Base-by-base conservation (phyloP, 2,329 filamentous ascomycete species). In the Arthrobotrys conoides region DNA sequence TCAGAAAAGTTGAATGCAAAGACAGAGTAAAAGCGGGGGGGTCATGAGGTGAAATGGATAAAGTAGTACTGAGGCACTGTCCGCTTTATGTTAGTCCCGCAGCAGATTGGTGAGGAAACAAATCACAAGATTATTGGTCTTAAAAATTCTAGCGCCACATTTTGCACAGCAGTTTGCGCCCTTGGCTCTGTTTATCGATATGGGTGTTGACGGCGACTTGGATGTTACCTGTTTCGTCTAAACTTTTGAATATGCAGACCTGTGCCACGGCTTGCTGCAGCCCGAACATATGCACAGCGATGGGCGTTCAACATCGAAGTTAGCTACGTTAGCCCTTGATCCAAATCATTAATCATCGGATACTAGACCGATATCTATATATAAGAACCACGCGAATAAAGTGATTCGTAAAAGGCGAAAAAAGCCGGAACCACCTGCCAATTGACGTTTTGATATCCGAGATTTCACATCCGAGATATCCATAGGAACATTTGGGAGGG, bases 1-100 rank as follows among this genome's bases (percentile, higher is more conserved):
- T 90, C 90, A 55, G 92, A 92, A 5, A 90, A 86, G 85, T 89
- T 87, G 64, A 95, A 94, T 83, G 86, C 88, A 5, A 87, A 83
- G 77, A 78, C 64, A 53, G 75, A 78, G 16, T 30, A 30, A 30
- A 30, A 6, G 27, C 27, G 27, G 27, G 6, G 55, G 41, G 14
- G 6, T 8, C 36, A 18, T 46, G n/a, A 20, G 8, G 8, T 46
- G 16, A 46, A 14, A 41, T 8, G 10, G 6, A 14, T 16, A 46
- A 27, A 57, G 8, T 30, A 24, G 36, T 69, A 48, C 44, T 57
- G 44, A 20, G 5, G 44, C 36, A 61, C 18, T 14, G 22, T 22
- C n/a, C 24, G 55, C 55, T 61, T 61, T 41, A 61, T 27, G 55
- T 44, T n/a, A 41, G 33, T 61, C 24, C 18, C 14, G 33, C 36